Conservation (phyloP, 192 early-diverging fungal species). For the Oehlia diaphana region DNA sequence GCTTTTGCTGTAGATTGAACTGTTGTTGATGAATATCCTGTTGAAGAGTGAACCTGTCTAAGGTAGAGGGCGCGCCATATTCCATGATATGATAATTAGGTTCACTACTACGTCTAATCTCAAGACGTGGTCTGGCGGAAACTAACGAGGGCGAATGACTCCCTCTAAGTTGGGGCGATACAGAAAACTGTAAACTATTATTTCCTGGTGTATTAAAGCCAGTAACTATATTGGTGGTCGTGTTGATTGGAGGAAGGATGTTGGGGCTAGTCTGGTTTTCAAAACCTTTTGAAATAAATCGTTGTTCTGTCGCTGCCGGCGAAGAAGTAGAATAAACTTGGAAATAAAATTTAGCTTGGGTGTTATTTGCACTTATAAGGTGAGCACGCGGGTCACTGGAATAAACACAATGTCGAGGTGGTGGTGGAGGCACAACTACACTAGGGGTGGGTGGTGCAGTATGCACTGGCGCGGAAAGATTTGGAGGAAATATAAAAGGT, state of each 20-base stretch:
- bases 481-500: neutral
- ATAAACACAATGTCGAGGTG: slow-evolving; percentile 7
- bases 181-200: neutral
- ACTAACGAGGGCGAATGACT: neutral
- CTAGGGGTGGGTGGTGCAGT: neutral
- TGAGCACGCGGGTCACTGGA: slow-evolving; percentile 26
- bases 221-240: neutral
- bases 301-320: neutral
- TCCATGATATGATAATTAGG: neutral
- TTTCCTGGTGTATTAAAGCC: neutral
- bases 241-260: slow-evolving; percentile 15
- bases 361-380: slow-evolving; percentile 5
- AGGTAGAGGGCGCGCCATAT: neutral
- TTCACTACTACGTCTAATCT: slow-evolving; percentile 10
- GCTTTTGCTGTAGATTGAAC: neutral
- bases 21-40: neutral
- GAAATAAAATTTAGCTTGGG: neutral
- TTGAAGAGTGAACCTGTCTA: neutral
- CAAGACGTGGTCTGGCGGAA: neutral
- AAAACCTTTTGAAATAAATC: neutral
- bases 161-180: slow-evolving; percentile 1
- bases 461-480: neutral
- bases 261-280: neutral
- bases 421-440: slow-evolving; percentile 1
- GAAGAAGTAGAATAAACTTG: slow-evolving; percentile 5